Percentiles rank a stretch among this genome's conserved stretches.
These are phyloP conservation scores for Populus hybrid DNA, from an alignment of 441 rosid species.

Conservation along the genomic window DNA sequence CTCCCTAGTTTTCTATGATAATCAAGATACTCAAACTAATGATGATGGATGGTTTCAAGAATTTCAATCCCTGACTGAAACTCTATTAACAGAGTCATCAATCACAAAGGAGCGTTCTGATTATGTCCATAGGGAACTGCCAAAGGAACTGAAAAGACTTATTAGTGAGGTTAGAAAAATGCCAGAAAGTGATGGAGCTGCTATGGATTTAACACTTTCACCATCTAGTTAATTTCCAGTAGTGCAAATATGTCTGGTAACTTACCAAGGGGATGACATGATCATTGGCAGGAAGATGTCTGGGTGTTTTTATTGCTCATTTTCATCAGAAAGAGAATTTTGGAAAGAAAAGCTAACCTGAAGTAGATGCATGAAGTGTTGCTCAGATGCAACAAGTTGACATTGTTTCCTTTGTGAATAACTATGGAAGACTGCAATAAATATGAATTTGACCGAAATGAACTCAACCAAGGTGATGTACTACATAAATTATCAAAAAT, in stretches of 20 bases:
- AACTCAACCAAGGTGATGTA: neutral
- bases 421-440: neutral
- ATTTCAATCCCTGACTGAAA: slow-evolving; percentile 64
- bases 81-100: slow-evolving; percentile 61
- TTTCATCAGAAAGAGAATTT: neutral
- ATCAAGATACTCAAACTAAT: slow-evolving; percentile 41
- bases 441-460: neutral
- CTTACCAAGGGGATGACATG: neutral
- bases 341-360: neutral
- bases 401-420: neutral
- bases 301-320: neutral
- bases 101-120: slow-evolving; percentile 56
- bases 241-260: neutral
- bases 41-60: slow-evolving; percentile 53
- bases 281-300: neutral
- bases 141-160: slow-evolving; percentile 28
- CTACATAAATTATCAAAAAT: neutral
- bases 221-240: neutral
- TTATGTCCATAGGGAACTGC: slow-evolving; percentile 61
- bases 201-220: neutral
- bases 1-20: slow-evolving; percentile 36
- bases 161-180: slow-evolving; percentile 63
- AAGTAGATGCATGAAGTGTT: neutral
- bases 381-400: neutral
- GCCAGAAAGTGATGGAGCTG: slow-evolving; percentile 21